These are phyloP conservation scores for Kluyveromyces wickerhamii DNA, from an alignment of 805 yeast species.

Conservation along the genomic window DNA sequence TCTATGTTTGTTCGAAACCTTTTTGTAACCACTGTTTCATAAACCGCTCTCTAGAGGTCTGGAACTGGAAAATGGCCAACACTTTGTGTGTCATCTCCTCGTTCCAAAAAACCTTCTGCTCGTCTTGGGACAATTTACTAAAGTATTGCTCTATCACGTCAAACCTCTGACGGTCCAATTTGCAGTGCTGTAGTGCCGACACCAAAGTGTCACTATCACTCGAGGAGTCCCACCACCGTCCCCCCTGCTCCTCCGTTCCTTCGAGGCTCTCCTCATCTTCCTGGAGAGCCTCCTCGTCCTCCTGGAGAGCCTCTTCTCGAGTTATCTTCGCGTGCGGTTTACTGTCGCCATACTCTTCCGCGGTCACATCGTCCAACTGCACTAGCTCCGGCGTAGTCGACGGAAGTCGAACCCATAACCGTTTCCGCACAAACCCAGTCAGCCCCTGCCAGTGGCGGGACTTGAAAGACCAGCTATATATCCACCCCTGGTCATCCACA, in stretches of 20 bases:
- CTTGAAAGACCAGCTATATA: constrained; percentile 47
- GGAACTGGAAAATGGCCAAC: constrained; percentile 1
- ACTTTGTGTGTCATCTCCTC: neutral
- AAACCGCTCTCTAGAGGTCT: neutral
- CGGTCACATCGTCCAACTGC: neutral
- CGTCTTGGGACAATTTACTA: neutral
- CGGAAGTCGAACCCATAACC: constrained; percentile 50
- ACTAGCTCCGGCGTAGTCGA: constrained; percentile 3
- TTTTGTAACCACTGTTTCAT: too few relatives aligned
- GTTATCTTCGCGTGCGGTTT: too few relatives aligned
- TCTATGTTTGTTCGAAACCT: too few relatives aligned
- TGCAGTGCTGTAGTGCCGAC: constrained; percentile 6
- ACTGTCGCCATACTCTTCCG: too few relatives aligned
- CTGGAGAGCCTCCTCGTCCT: neutral
- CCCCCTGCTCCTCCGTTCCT: neutral
- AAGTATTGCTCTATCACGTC: constrained; percentile 9
- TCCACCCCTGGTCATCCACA: constrained; percentile 84
- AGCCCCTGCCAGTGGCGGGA: constrained; percentile 55
- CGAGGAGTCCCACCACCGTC: constrained; percentile 1
- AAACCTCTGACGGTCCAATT: constrained; percentile 14
- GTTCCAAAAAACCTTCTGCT: neutral
- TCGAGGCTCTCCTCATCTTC: too few relatives aligned
- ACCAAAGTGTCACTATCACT: constrained; percentile 7
- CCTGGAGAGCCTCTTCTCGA: neutral
- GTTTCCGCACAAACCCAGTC: constrained; percentile 54